Evolutionary conservation across 2,329 filamentous ascomycete species (phyloP).

Genomic region (Colletotrichum sp.): DNA sequence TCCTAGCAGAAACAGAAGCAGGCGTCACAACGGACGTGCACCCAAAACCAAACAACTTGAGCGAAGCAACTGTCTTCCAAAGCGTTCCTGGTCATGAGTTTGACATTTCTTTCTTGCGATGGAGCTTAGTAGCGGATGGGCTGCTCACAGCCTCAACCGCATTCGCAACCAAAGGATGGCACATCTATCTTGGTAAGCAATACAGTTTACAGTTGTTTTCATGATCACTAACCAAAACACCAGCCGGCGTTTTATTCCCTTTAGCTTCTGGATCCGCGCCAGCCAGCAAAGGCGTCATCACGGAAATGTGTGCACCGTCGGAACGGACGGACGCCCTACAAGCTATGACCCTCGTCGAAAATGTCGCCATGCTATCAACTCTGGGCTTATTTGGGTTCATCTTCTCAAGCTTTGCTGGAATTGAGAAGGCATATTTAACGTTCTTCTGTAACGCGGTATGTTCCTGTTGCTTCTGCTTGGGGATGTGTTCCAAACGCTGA

Average conservation of each 20-base stretch:
- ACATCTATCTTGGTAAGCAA: neutral
- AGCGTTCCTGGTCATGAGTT: neutral
- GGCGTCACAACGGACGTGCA: neutral
- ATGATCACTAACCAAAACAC: neutral
- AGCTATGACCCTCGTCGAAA: neutral
- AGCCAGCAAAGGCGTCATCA: neutral
- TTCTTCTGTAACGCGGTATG: neutral
- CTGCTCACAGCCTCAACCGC: neutral
- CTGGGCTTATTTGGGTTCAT: neutral
- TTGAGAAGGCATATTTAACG: neutral
- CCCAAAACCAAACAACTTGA: neutral
- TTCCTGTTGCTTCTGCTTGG: neutral
- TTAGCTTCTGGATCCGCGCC: neutral
- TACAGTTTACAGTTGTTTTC: rapidly evolving
- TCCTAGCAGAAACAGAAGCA: neutral
- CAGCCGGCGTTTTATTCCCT: neutral
- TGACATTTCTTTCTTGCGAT: neutral
- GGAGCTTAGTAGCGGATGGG: neutral
- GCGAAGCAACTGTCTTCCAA: neutral
- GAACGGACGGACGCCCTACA: neutral
- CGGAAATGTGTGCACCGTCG: neutral
- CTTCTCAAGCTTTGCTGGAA: neutral
- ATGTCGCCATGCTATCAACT: neutral
- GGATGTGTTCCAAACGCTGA: neutral
- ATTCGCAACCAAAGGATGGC: neutral